Evolutionary conservation across 2,329 filamentous ascomycete genomes (phyloP).

Genomic region (Chalara sp.): DNA sequence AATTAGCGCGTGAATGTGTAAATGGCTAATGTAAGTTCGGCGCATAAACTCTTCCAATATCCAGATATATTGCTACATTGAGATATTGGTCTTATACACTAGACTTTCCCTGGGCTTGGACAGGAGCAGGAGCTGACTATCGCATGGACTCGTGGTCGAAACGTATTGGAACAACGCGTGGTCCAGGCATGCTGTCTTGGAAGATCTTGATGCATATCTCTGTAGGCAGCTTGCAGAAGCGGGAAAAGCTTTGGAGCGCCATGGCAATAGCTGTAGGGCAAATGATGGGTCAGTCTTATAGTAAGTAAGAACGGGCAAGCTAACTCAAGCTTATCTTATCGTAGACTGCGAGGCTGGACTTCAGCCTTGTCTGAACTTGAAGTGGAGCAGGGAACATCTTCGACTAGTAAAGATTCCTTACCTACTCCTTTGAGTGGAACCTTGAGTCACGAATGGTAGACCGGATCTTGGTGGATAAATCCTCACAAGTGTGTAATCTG

Average conservation of each 20-base stretch:
- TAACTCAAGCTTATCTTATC: not conserved
- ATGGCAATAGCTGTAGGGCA: not conserved
- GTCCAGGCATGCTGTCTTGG: slow-evolving; percentile 4
- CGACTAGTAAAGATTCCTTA: not conserved
- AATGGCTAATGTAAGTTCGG: not conserved
- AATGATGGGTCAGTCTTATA: not conserved
- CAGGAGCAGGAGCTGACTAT: slow-evolving; percentile 4
- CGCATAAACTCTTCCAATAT: not conserved
- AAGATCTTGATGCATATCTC: slow-evolving; percentile 9
- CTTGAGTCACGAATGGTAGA: too few relatives aligned
- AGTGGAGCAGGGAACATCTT: not conserved
- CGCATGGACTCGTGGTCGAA: slow-evolving; percentile 13
- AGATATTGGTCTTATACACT: too few relatives aligned
- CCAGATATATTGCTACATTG: not conserved
- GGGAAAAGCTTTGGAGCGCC: not conserved
- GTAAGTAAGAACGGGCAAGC: not conserved
- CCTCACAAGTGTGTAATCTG: too few relatives aligned
- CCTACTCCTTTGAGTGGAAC: not conserved
- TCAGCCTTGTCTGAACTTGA: not conserved
- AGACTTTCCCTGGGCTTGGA: not conserved
- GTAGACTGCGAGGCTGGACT: not conserved
- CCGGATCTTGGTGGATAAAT: too few relatives aligned
- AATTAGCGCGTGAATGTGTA: not conserved
- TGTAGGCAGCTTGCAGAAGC: not conserved
- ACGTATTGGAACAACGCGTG: slow-evolving; percentile 4